Conservation (phyloP, 2,329 filamentous ascomycete species). For the Calcarisporium arbuscula region DNA sequence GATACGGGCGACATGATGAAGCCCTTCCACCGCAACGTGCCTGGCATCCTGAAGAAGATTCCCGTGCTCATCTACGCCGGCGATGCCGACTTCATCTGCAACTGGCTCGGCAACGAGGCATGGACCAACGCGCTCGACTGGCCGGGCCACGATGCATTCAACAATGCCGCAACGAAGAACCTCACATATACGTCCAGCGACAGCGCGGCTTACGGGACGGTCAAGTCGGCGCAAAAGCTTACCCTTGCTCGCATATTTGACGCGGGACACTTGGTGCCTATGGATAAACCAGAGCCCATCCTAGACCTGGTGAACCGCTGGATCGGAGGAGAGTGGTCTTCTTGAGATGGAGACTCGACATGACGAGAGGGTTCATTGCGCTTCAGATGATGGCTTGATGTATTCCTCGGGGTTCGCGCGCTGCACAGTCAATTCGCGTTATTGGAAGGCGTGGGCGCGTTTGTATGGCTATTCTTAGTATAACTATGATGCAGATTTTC, state of each 20-base stretch:
- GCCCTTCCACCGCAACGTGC: conserved; percentile 87
- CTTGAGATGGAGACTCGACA: no score
- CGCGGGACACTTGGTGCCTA: conserved; percentile 93
- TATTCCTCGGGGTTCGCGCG: no score
- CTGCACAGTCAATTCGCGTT: no score
- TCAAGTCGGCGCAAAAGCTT: conserved; percentile 88
- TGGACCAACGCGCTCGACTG: conserved; percentile 93
- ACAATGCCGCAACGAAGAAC: conserved; percentile 61
- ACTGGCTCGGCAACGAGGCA: conserved; percentile 95
- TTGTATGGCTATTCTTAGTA: no score
- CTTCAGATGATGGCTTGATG: no score
- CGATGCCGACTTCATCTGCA: conserved; percentile 84
- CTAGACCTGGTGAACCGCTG: conserved; percentile 93
- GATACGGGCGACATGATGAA: conserved; percentile 98
- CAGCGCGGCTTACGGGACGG: conserved; percentile 55
- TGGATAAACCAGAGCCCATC: conserved; percentile 84
- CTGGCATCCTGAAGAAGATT: conserved; percentile 78
- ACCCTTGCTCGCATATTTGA: conserved; percentile 84
- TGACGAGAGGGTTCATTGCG: no score
- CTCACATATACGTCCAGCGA: conserved; percentile 58
- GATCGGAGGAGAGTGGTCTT: conserved; percentile 75
- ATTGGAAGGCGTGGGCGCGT: no score
- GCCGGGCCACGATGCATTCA: conserved; percentile 77
- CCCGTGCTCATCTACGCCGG: conserved; percentile 91
- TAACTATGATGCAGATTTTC: no score